phyloP scores from a whole-genome alignment of 2,329 filamentous ascomycete species.

The Diaporthe citriasiana region DNA sequence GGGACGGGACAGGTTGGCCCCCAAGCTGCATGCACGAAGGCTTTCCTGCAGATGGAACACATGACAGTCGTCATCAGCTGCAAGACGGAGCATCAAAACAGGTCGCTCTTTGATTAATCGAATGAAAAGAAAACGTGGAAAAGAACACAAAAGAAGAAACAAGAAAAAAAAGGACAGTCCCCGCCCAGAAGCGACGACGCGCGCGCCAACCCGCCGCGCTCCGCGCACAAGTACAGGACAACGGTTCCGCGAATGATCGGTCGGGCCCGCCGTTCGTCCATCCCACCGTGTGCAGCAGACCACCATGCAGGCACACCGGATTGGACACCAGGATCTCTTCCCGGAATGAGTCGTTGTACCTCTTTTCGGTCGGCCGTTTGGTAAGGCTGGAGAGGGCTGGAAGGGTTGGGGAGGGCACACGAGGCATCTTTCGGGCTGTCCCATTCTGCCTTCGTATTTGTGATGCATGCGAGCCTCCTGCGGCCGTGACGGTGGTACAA shows the following conservation, averaged over 20 bases:
- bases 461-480: background rate
- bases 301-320: slow-evolving; percentile 8
- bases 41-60: slow-evolving; percentile 9
- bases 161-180: background rate
- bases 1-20: background rate
- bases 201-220: slow-evolving; percentile 19
- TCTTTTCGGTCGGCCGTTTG: slow-evolving; percentile 25
- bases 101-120: background rate
- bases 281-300: slow-evolving; percentile 1
- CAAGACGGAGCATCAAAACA: background rate
- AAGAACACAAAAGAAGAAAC: background rate
- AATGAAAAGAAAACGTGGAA: background rate
- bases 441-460: slow-evolving; percentile 11
- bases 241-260: slow-evolving; percentile 30
- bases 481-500: slow-evolving; percentile 5
- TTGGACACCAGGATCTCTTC: background rate
- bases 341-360: slow-evolving; percentile 10
- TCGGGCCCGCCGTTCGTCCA: slow-evolving; percentile 24
- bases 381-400: slow-evolving; percentile 16
- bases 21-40: background rate
- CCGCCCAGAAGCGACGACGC: slow-evolving; percentile 21
- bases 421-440: background rate
- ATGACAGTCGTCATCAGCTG: slow-evolving; percentile 10
- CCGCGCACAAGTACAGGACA: slow-evolving; percentile 19
- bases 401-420: background rate